Evolutionary conservation across 2,329 filamentous ascomycete genomes (phyloP).

Genomic region (Aspergillus alliaceus): DNA sequence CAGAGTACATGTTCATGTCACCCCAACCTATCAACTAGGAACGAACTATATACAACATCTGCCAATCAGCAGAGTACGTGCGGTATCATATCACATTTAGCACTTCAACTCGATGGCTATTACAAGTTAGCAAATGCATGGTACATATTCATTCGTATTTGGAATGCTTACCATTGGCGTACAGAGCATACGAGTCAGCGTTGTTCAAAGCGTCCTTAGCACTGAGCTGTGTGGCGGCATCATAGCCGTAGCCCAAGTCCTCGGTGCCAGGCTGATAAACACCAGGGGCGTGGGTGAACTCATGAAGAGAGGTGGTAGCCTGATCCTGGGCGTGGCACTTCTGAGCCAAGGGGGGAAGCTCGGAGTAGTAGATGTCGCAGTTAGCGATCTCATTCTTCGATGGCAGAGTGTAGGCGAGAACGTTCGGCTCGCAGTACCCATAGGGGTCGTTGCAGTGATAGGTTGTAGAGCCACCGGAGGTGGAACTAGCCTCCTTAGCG

Average conservation of each 20-base stretch:
- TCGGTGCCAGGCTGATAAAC: conserved; percentile 56
- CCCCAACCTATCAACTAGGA: neutral
- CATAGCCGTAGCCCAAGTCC: conserved; percentile 61
- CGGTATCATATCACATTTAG: neutral
- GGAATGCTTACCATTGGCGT: conserved; percentile 46
- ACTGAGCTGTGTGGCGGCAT: conserved; percentile 46
- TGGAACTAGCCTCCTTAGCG: conserved; percentile 57
- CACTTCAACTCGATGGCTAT: neutral
- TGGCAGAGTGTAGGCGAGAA: conserved; percentile 64
- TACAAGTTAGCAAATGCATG: neutral
- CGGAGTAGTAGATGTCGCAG: conserved; percentile 58
- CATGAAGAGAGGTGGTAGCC: conserved; percentile 66
- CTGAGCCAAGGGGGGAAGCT: conserved; percentile 50
- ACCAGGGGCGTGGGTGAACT: conserved; percentile 61
- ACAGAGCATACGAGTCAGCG: conserved; percentile 62
- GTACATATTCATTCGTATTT: no score
- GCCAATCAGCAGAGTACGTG: neutral
- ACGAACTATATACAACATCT: neutral
- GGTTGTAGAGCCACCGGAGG: conserved; percentile 48
- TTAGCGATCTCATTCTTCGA: conserved; percentile 58
- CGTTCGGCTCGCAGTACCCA: conserved; percentile 50
- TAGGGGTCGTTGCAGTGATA: conserved; percentile 63
- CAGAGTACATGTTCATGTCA: neutral
- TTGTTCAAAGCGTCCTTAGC: conserved; percentile 58
- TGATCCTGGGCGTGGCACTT: conserved; percentile 66